Conservation (phyloP, 345 rosid species). For the Viola odorata region DNA sequence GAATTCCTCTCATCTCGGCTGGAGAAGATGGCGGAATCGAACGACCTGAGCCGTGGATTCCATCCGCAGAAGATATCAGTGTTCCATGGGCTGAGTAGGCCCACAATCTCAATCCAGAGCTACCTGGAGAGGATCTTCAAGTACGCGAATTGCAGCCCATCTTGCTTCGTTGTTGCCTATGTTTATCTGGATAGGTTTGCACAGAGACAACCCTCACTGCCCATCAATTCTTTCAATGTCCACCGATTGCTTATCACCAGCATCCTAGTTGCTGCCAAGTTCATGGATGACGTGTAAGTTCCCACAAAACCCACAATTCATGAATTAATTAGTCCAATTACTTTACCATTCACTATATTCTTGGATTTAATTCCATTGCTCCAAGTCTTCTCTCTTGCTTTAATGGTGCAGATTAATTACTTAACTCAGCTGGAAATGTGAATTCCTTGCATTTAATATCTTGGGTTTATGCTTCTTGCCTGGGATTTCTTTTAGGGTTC, state of each 20-base stretch:
- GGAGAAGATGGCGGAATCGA: slow-evolving; percentile 61
- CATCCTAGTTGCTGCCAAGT: slow-evolving; percentile 80
- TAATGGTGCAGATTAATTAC: too few relatives aligned
- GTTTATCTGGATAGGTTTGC: slow-evolving; percentile 82
- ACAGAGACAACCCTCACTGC: slow-evolving; percentile 64
- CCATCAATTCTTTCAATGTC: slow-evolving; percentile 78
- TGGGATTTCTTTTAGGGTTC: too few relatives aligned
- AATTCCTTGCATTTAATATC: not conserved
- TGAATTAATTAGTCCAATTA: not conserved
- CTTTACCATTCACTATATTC: not conserved
- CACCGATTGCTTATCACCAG: slow-evolving; percentile 87
- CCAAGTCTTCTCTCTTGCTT: not conserved
- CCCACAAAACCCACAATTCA: not conserved
- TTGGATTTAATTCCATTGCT: not conserved
- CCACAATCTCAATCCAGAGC: slow-evolving; percentile 64
- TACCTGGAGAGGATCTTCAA: slow-evolving; percentile 77
- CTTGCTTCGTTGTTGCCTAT: slow-evolving; percentile 79
- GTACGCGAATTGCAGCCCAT: slow-evolving; percentile 87
- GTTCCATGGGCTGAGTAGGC: slow-evolving; percentile 72
- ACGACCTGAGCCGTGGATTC: slow-evolving; percentile 38
- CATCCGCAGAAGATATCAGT: slow-evolving; percentile 53
- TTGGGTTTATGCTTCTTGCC: too few relatives aligned
- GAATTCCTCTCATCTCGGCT: slow-evolving; percentile 69
- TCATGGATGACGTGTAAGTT: slow-evolving; percentile 90
- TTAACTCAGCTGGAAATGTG: not conserved